phyloP scores from a whole-genome alignment of 306 rosid genomes.

The Vigna radiata region DNA sequence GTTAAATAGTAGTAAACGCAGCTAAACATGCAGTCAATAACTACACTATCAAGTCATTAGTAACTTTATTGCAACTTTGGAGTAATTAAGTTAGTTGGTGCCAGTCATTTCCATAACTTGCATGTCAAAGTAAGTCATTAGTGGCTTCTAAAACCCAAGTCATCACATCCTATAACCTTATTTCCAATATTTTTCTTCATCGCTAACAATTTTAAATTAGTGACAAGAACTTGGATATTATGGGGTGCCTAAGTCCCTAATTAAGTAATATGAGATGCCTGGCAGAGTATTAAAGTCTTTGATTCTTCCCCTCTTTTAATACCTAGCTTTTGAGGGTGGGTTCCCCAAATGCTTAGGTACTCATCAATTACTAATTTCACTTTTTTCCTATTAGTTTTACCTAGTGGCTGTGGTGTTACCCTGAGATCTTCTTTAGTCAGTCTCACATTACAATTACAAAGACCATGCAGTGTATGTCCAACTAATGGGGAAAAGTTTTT shows the following conservation, averaged over 20 bases:
- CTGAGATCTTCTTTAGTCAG: slow-evolving; percentile 3
- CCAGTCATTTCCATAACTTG: slow-evolving; percentile 38
- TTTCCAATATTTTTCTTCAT: slow-evolving; percentile 14
- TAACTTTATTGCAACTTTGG: slow-evolving; percentile 20
- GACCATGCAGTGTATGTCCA: neutral
- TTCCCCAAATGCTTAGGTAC: too few relatives aligned
- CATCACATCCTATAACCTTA: slow-evolving; percentile 15
- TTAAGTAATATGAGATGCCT: too few relatives aligned
- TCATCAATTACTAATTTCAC: neutral
- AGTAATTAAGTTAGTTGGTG: slow-evolving; percentile 14
- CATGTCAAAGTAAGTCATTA: slow-evolving; percentile 16
- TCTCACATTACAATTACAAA: too few relatives aligned
- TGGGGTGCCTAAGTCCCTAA: too few relatives aligned
- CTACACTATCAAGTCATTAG: slow-evolving; percentile 30
- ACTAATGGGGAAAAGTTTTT: neutral
- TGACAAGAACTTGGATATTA: too few relatives aligned
- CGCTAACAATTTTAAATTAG: neutral
- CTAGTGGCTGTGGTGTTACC: slow-evolving; percentile 19
- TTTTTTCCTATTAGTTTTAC: slow-evolving; percentile 12
- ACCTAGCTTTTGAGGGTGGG: too few relatives aligned
- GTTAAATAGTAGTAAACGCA: slow-evolving; percentile 6
- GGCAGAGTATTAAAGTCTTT: too few relatives aligned
- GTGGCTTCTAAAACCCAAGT: slow-evolving; percentile 15
- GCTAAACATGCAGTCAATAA: slow-evolving; percentile 26
- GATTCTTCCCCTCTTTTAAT: too few relatives aligned